Percentiles rank a stretch among this genome's conserved stretches.
phyloP scores from a whole-genome alignment of 164 flowering plant species.

The Stephania cephalantha region DNA sequence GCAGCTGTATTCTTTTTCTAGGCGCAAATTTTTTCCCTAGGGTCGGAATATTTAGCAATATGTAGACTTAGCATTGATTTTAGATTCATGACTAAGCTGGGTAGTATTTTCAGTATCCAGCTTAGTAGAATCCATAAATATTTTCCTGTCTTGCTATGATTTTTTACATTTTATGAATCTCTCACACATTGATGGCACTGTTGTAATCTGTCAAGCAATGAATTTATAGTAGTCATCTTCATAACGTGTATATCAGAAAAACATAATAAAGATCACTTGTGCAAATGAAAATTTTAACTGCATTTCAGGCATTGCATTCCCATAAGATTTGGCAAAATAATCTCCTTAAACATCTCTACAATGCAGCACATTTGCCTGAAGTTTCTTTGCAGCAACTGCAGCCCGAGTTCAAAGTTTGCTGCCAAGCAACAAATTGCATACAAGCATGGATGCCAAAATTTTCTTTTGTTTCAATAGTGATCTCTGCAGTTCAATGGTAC shows the following conservation, averaged over 20 bases:
- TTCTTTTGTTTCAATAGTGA: background rate
- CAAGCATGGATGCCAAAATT: background rate
- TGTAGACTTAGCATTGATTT: slow-evolving; percentile 6
- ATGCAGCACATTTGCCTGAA: background rate
- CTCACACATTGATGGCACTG: background rate
- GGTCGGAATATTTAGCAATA: background rate
- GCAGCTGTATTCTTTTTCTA: slow-evolving; percentile 24
- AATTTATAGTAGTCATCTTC: no score
- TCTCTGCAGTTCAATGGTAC: background rate
- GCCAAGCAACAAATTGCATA: background rate
- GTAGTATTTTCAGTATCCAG: slow-evolving; percentile 26
- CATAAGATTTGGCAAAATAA: no score
- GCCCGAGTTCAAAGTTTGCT: background rate
- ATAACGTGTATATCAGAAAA: no score
- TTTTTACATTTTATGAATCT: background rate
- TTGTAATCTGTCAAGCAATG: no score
- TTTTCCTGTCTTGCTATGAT: background rate
- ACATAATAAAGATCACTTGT: no score
- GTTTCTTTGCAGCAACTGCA: background rate
- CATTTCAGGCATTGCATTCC: no score
- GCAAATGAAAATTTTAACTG: no score
- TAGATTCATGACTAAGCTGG: slow-evolving; percentile 18
- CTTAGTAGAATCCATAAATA: slow-evolving; percentile 20
- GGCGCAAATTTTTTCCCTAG: slow-evolving; percentile 2
- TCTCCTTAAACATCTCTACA: no score